Evolutionary conservation across 2,329 filamentous ascomycete genomes (phyloP).

Genomic region (Arthroderma sp.): DNA sequence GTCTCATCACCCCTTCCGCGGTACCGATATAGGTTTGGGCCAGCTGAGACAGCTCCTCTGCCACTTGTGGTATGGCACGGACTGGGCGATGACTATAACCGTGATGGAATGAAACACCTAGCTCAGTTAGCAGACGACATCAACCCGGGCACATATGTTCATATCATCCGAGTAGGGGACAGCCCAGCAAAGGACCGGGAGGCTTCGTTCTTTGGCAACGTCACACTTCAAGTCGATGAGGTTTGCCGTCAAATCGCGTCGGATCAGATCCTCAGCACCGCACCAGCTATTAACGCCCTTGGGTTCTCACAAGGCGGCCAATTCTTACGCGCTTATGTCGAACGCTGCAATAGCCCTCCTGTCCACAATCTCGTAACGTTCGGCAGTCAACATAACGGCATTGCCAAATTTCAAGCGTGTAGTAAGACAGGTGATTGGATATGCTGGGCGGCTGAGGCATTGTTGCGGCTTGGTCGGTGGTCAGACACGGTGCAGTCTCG

Average conservation of each 20-base stretch:
- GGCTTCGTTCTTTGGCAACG: conserved; percentile 82
- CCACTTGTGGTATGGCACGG: conserved; percentile 94
- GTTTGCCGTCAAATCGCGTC: conserved; percentile 66
- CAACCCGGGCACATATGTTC: conserved; percentile 73
- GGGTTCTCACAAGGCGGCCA: conserved; percentile 94
- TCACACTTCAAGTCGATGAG: conserved; percentile 60
- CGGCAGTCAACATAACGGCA: conserved; percentile 85
- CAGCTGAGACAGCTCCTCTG: conserved; percentile 39
- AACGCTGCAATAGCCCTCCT: conserved; percentile 68
- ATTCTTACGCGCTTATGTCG: conserved; percentile 81
- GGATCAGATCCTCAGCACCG: conserved; percentile 67
- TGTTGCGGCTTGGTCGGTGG: conserved; percentile 74
- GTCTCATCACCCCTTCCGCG: conserved; percentile 1
- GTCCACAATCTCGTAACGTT: conserved; percentile 75
- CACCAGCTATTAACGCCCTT: conserved; percentile 74
- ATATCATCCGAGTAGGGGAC: conserved; percentile 61
- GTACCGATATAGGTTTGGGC: neutral
- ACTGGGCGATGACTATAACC: conserved; percentile 52
- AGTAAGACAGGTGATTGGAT: conserved; percentile 53
- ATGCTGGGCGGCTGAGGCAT: conserved; percentile 64
- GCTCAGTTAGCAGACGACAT: conserved; percentile 56
- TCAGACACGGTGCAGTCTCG: conserved; percentile 59
- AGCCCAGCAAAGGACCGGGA: conserved; percentile 57
- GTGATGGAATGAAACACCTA: conserved; percentile 59
- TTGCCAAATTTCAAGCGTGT: conserved; percentile 69